Evolutionary conservation across 768 basidiomycete genomes (phyloP).

Genomic region (Amanita thiersii): DNA sequence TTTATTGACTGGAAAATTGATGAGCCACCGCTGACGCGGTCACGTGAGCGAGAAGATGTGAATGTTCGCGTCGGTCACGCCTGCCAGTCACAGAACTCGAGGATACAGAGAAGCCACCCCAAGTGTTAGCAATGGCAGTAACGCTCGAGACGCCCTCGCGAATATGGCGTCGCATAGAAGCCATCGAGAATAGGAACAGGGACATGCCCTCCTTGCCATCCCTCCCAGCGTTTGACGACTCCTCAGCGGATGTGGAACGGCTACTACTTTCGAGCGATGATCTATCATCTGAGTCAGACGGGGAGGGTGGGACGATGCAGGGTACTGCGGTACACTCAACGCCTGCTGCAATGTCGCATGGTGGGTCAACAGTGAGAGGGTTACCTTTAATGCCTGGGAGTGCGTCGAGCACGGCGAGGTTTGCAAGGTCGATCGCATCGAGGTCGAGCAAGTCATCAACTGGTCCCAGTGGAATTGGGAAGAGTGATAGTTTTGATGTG

Average conservation of each 20-base stretch:
- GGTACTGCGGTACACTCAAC: constrained; percentile 61
- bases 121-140: constrained; percentile 41
- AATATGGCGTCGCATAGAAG: constrained; percentile 79
- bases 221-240: constrained; percentile 64
- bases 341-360: constrained; percentile 43
- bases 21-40: constrained; percentile 2
- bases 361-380: too few species aligned
- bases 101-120: not conserved
- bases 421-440: constrained; percentile 38
- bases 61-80: not conserved
- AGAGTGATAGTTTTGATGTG: constrained; percentile 50
- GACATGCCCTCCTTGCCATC: constrained; percentile 83
- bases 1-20: too few species aligned
- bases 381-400: constrained; percentile 41
- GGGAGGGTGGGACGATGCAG: constrained; percentile 30
- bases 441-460: constrained; percentile 44
- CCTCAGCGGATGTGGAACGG: constrained; percentile 22
- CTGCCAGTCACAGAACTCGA: not conserved
- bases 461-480: constrained; percentile 21
- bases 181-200: constrained; percentile 52
- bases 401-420: constrained; percentile 41
- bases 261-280: constrained; percentile 6
- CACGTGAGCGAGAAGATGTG: not conserved
- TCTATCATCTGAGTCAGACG: constrained; percentile 20
- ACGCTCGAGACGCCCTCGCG: constrained; percentile 77